Evolutionary conservation across 2,329 filamentous ascomycete species (phyloP), one percentile per base, ranked within the genome.

Genomic region (Periglandula ipomoeae): DNA sequence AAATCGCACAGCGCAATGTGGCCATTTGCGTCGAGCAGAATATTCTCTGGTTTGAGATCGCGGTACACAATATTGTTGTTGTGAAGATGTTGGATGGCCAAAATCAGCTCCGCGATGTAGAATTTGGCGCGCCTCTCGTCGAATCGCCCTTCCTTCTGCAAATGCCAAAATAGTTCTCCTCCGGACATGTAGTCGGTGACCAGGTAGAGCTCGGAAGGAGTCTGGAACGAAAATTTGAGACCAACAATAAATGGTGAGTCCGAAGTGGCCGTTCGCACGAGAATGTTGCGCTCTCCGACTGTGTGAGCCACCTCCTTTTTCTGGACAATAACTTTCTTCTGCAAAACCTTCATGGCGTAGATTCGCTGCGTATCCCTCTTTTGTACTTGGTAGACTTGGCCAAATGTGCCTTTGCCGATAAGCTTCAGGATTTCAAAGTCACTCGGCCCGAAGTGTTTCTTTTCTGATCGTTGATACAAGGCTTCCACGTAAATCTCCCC

Each of bases 121-220:
- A 98, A 98, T 69, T 97, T 97, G 56, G 93, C 93, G 22, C 93
- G 82, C 59, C 84, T 86, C 71, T 97, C 93, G 56, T 93, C 85
- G 66, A 98, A 98, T 26, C 91, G 85, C 45, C 91, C 91, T 64
- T 97, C 93, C 63, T 95, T 95, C 64, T 98, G 93, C 50, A 98
- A 70, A 72, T 98, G 93, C 91, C 93, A 98, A 69, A 98, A 98
- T 1, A 98, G 75, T 67, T 98, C 93, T 50, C 93, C 93, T 35
- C 93, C 93, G 15, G 93, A 98, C 93, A 98, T 97, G 72, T 96
- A 98, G 65, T 97, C 93, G 5, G 93, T 97, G 13, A 98, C 93
- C n/a, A 98, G 76, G 64, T 97, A 97, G 2, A 98, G 79, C 66
- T 98, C 93, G 4, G 90, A 93, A 1, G 90, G 88, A 0, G 93